Percentiles rank a stretch among this genome's conserved stretches.
phyloP scores from a whole-genome alignment of 192 early-diverging fungal species.

The Hyaloraphidium curvatum region DNA sequence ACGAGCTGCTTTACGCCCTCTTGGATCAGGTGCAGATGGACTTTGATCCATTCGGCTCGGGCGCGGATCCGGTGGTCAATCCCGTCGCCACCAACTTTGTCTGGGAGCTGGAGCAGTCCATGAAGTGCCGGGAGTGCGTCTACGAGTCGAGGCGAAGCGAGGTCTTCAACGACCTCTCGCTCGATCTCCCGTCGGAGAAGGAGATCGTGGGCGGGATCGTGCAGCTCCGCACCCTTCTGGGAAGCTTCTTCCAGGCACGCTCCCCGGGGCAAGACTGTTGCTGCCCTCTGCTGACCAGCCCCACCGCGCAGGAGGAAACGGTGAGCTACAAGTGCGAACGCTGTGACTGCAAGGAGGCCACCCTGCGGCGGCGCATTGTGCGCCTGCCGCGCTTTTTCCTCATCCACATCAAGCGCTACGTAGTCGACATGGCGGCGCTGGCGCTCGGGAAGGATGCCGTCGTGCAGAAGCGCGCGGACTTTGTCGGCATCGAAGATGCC shows the following conservation, averaged over 20 bases:
- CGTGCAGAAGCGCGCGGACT: neutral
- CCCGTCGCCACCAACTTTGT: neutral
- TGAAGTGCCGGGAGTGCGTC: neutral
- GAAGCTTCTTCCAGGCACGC: neutral
- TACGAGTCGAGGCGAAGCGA: neutral
- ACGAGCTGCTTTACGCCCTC: neutral
- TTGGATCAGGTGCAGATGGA: neutral
- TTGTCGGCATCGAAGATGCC: neutral
- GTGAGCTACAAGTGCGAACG: neutral
- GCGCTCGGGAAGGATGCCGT: neutral
- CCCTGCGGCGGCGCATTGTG: neutral
- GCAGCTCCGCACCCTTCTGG: neutral
- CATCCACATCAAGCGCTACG: neutral
- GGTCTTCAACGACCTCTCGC: neutral
- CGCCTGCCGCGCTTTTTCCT: neutral
- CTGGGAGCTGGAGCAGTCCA: neutral
- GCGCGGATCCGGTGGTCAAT: neutral
- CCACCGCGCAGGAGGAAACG: neutral
- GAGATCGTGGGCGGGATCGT: neutral
- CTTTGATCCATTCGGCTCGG: neutral
- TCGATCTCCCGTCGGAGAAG: neutral
- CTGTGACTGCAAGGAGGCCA: neutral
- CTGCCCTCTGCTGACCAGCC: neutral
- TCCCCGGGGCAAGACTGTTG: neutral
- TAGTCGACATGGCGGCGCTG: neutral